phyloP scores from a whole-genome alignment of 2,329 filamentous ascomycete species.

The Penicillium sclerotigenum region DNA sequence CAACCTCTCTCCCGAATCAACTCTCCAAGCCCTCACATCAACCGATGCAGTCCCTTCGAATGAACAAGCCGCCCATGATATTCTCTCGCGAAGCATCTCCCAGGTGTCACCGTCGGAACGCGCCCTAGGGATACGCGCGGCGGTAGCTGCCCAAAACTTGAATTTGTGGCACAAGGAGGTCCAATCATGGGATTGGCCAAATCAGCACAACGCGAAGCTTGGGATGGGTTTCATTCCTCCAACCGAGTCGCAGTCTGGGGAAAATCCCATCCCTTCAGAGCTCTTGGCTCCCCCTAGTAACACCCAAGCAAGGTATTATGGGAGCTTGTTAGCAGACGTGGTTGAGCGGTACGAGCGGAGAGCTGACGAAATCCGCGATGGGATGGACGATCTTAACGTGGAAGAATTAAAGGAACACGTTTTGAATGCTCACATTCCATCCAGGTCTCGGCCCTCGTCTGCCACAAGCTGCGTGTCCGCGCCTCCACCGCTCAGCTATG shows the following conservation, averaged over 20 bases:
- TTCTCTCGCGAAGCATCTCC: slow-evolving; percentile 51
- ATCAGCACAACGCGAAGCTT: slow-evolving; percentile 32
- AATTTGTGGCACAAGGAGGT: slow-evolving; percentile 59
- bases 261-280: neutral
- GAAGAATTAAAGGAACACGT: slow-evolving; percentile 87
- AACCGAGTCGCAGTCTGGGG: neutral
- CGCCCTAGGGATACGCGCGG: slow-evolving; percentile 58
- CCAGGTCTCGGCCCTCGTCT: slow-evolving; percentile 54
- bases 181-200: slow-evolving; percentile 58
- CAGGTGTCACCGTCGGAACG: slow-evolving; percentile 56
- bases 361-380: slow-evolving; percentile 66
- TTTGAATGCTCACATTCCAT: slow-evolving; percentile 72
- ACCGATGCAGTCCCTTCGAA: slow-evolving; percentile 42
- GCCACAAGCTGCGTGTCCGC: slow-evolving; percentile 45
- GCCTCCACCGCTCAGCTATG: slow-evolving; percentile 51
- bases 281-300: neutral
- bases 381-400: slow-evolving; percentile 43
- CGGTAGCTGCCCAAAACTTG: slow-evolving; percentile 57
- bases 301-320: slow-evolving; percentile 55
- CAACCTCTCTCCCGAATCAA: slow-evolving; percentile 54
- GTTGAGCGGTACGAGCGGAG: slow-evolving; percentile 68
- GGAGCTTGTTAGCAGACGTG: slow-evolving; percentile 64
- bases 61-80: slow-evolving; percentile 38
- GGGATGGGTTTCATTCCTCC: slow-evolving; percentile 45
- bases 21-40: slow-evolving; percentile 49